phyloP scores from a whole-genome alignment of 441 rosid genomes.

The Populus hybrid region DNA sequence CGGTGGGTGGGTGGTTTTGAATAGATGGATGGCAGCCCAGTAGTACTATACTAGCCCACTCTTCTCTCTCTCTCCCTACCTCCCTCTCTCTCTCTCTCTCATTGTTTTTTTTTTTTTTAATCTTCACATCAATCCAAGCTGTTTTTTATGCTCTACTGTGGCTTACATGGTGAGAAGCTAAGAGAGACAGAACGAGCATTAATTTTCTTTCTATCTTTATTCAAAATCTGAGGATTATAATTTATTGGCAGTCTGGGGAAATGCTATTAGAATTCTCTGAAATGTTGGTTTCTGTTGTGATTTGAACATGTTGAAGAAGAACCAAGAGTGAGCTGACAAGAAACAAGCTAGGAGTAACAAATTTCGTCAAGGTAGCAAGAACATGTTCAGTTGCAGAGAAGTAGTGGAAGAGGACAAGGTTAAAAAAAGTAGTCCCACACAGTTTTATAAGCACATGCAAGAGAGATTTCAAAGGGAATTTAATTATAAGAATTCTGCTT shows the following conservation, averaged over 20 bases:
- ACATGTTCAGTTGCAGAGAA: not conserved
- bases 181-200: not conserved
- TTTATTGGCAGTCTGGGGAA: constrained; percentile 1
- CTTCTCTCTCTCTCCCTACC: not conserved
- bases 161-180: not conserved
- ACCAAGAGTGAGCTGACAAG: not conserved
- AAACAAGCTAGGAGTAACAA: not conserved
- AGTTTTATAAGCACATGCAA: not conserved
- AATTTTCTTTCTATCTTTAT: not conserved
- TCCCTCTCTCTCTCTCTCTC: not conserved
- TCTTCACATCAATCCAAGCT: not conserved
- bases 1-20: constrained; percentile 20
- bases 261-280: not conserved
- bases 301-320: not conserved
- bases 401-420: not conserved
- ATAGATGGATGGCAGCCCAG: constrained; percentile 23
- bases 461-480: not conserved
- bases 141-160: not conserved
- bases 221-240: constrained; percentile 4
- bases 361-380: not conserved
- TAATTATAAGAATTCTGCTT: too few species aligned
- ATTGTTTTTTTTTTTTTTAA: not conserved
- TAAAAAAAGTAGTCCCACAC: not conserved
- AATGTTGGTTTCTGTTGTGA: not conserved
- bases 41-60: constrained; percentile 1